Base-by-base conservation (phyloP, 345 rosid species). In the Citropsis articulata region DNA sequence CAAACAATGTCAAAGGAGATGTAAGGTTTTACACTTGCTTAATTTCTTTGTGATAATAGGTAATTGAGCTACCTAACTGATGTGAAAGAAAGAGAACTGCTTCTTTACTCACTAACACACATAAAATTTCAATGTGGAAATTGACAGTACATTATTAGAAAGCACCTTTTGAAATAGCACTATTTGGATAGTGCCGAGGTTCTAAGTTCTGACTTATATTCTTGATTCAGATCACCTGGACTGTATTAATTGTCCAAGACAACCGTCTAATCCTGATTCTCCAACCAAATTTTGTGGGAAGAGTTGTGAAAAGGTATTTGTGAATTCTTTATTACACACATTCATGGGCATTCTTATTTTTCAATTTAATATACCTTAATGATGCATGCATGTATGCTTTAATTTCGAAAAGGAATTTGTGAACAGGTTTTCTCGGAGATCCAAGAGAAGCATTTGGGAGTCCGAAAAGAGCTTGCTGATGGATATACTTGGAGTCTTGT, bases 281-380 rank as follows among this genome's bases (percentile, higher is more conserved):
- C 73, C 55, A n/a, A 1, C 10, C 33, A 21, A 45, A 27, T 73
- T 57, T 69, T 85, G 87, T 28, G 76, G 81, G 4, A 5, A 3
- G 9, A 57, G 10, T 24, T 85, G 87, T 57, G 68, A 10, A 14
- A 27, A 66, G 81, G 87, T 85, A 13, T 13, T 45, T 45, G 50
- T 45, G 50, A 45, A 45, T 13, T 45, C 50, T 45, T 45, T 45
- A 12, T 45, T 45, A 13, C 14, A 13, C 5, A 45, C 5, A 61
- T 61, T 16, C 63, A 13, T 27, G 4, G 9, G 28, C 9, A 18
- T 18, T 27, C 12, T 24, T 16, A 14, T 14, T 69, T 48, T 8
- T 48, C 8, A 13, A 45, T 10, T 45, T 45, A 45, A 45, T 2
- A 45, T 1, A 45, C 50, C 50, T 13, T 13, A 45, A 45, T 45